Evolutionary conservation across 1,139 yeast species (phyloP).

Genomic region (Suhomyces bolitotheri): DNA sequence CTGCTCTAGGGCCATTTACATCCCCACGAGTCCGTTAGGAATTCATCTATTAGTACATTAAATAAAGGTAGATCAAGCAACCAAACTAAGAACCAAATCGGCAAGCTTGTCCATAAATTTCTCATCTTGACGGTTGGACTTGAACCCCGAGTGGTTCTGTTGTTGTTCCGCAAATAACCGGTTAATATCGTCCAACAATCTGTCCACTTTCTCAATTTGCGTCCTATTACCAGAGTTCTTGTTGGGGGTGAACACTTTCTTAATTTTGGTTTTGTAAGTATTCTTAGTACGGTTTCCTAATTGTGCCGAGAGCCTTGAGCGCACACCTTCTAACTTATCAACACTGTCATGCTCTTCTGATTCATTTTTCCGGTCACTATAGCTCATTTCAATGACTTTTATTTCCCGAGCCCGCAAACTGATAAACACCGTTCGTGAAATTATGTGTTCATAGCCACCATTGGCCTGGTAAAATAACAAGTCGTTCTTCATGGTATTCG

Average conservation of each 20-base stretch:
- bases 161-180: conserved; percentile 22
- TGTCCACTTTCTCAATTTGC: conserved; percentile 26
- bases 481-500: conserved; percentile 57
- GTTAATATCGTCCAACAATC: conserved; percentile 29
- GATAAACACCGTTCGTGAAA: conserved; percentile 42
- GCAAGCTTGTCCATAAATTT: conserved; percentile 10
- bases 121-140: conserved; percentile 1
- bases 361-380: conserved; percentile 10
- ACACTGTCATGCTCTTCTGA: neutral
- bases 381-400: conserved; percentile 48
- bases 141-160: conserved; percentile 1
- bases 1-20: no score
- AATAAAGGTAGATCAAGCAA: no score
- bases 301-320: conserved; percentile 1
- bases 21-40: no score
- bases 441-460: conserved; percentile 33
- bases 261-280: conserved; percentile 39
- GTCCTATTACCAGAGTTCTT: conserved; percentile 37
- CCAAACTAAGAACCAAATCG: conserved; percentile 11
- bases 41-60: no score
- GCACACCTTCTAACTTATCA: neutral
- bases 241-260: conserved; percentile 37
- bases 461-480: conserved; percentile 45
- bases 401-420: conserved; percentile 60
- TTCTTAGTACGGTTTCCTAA: conserved; percentile 11